Conservation (phyloP, 176 grass and related monocot genomes). For the Thalia dealbata region DNA sequence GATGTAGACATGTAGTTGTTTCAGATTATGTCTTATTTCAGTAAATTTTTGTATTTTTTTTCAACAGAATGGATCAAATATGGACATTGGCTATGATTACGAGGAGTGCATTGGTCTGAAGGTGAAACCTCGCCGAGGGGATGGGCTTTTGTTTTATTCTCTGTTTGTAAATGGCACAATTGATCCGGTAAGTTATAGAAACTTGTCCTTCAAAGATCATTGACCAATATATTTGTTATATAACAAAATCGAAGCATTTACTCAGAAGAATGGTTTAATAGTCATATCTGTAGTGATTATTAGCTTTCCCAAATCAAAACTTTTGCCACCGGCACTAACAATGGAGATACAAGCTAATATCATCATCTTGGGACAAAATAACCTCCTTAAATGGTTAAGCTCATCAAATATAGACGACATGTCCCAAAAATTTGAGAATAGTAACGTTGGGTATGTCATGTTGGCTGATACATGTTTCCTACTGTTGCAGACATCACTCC, state of each 20-base stretch:
- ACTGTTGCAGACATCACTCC: slow-evolving; percentile 39
- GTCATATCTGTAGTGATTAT: background rate
- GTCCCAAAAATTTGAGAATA: background rate
- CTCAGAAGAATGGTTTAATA: background rate
- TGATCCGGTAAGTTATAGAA: slow-evolving; percentile 45
- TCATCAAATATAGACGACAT: background rate
- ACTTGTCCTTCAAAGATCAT: background rate
- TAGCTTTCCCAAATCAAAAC: background rate
- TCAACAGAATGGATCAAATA: slow-evolving; percentile 70
- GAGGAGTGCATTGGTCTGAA: slow-evolving; percentile 89
- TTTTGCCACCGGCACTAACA: background rate
- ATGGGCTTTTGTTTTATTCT: slow-evolving; percentile 96
- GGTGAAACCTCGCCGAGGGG: slow-evolving; percentile 83
- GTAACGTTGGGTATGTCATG: background rate
- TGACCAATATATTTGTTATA: background rate
- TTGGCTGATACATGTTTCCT: background rate
- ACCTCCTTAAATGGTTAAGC: background rate
- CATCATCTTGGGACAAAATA: background rate
- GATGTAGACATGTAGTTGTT: background rate
- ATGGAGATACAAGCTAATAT: background rate
- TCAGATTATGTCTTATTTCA: background rate
- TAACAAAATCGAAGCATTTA: background rate
- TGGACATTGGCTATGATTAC: slow-evolving; percentile 89
- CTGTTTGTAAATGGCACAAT: slow-evolving; percentile 85
- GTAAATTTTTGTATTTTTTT: background rate